Base-by-base conservation (phyloP, 176 grass and related monocot species). In the Pontederia paniculata region DNA sequence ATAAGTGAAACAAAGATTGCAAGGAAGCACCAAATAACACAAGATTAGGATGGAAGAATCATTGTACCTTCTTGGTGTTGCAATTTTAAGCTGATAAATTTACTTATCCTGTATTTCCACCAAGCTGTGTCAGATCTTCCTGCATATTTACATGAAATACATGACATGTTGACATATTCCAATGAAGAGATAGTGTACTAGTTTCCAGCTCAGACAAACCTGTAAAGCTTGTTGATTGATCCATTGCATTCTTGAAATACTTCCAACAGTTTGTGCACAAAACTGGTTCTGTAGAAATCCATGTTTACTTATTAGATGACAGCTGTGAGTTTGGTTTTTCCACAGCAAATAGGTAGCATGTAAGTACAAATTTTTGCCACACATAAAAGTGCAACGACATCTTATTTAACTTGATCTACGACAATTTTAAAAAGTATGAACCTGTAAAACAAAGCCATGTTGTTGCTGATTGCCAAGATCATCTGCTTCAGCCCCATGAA, bases 111-210 rank as follows among this genome's bases (percentile, higher is more conserved):
- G 84, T 67, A 58, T 69, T 70, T 47, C 84, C 68, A 17, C 76
- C 84, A 62, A 79, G 79, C 69, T 76, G 73, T 52, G 75, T 66
- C 49, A 83, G 84, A 68, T 88, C 76, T 18, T 88, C 84, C 84
- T 88, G 58, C 72, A 83, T 58, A 17, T 23, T 49, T 52, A 66
- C 20, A 64, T 52, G 48, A 82, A 21, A 75, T 44, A 4, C 47
- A 48, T 55, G 58, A 23, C 9, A 49, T 48, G n/a, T 21, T 58
- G 67, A 10, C 46, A 52, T 47, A 50, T 23, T 51, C 17, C 71
- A 16, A 45, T 63, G 23, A 64, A 62, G 28, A 62, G 51, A 16
- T 51, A 42, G 15, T 14, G 54, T 17, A 61, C 46, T 72, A 45
- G 10, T 12, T 21, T 8, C 5, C 12, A 25, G 28, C 28, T 37